These are phyloP conservation scores for Pisolithus microcarpus DNA, from an alignment of 768 basidiomycete genomes.

Conservation along the genomic window DNA sequence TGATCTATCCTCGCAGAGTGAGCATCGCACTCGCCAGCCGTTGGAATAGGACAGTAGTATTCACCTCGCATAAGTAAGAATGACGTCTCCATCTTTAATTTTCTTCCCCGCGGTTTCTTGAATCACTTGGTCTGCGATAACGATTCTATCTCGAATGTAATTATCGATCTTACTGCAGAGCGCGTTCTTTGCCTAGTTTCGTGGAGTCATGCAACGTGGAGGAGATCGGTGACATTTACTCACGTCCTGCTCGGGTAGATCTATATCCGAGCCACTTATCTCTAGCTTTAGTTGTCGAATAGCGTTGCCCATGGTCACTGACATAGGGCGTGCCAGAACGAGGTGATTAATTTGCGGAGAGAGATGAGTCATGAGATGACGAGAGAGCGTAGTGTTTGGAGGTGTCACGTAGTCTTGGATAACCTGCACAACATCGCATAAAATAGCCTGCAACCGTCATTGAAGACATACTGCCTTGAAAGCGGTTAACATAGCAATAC, in stretches of 20 bases:
- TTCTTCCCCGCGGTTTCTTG: slow-evolving; percentile 83
- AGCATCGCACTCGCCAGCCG: slow-evolving; percentile 1
- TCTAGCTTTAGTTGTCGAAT: slow-evolving; percentile 92
- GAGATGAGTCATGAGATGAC: slow-evolving; percentile 87
- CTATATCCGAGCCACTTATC: slow-evolving; percentile 86
- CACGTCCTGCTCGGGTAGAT: slow-evolving; percentile 93
- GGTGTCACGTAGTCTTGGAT: slow-evolving; percentile 89
- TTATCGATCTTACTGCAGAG: slow-evolving; percentile 83
- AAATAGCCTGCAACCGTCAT: background rate
- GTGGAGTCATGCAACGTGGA: background rate
- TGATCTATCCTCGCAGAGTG: slow-evolving; percentile 47
- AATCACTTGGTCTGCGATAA: slow-evolving; percentile 90
- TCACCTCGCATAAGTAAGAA: slow-evolving; percentile 89
- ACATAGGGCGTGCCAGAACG: slow-evolving; percentile 83
- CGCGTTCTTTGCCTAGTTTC: slow-evolving; percentile 71
- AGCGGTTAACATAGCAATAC: slow-evolving; percentile 83
- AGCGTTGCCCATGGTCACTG: slow-evolving; percentile 90
- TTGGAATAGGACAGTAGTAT: slow-evolving; percentile 7
- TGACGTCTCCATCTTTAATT: slow-evolving; percentile 89
- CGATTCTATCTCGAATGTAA: slow-evolving; percentile 91
- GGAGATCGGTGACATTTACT: slow-evolving; percentile 19
- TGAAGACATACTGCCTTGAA: slow-evolving; percentile 74
- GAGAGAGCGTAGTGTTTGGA: slow-evolving; percentile 75
- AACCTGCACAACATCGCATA: slow-evolving; percentile 45
- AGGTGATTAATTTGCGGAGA: slow-evolving; percentile 91